Evolutionary conservation across 371 early-diverging fungal species (phyloP), one percentile per base, ranked within the genome.

Genomic region (Mucor indicus): DNA sequence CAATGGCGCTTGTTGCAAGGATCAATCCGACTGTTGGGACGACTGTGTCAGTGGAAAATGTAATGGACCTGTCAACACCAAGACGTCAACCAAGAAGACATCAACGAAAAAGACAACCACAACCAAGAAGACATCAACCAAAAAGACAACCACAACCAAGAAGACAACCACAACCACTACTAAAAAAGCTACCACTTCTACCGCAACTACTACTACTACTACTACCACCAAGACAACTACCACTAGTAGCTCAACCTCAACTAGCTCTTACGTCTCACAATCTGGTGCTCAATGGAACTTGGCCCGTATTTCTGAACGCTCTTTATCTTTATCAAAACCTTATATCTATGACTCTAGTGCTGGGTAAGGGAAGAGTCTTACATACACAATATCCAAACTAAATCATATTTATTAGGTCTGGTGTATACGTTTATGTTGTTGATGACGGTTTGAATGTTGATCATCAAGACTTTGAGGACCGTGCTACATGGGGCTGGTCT

Each of bases 391-490:
- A 38, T n/a, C 16, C 25, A 20, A 16, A 2, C 0, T 36, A 37
- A 7, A 19, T 27, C 20, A 20, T n/a, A n/a, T n/a, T n/a, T n/a
- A n/a, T n/a, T 57, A 64, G 69, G 4, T 38, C 61, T 17, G 69
- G 65, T 31, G 72, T 76, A 12, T 72, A 66, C n/a, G 79, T 75
- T 33, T 83, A 77, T 36, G 64, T 83, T 27, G 46, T 83, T 32
- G 84, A 75, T 66, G 75, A 75, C 36, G 71, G 75, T 24, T 40
- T 62, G 69, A 44, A 58, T n/a, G 44, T 51, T 22, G 24, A 50
- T n/a, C 65, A 87, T 46, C 46, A 39, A 13, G 85, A 87, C 37
- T 79, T 87, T 45, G 69, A 65, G 45, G 84, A 82, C 10, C 77
- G 83, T 51, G 86, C 85, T 19, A 50, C 38, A 19, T 72, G 62